Conservation (phyloP, 2,329 filamentous ascomycete genomes). For the Pseudogymnoascus sp. region DNA sequence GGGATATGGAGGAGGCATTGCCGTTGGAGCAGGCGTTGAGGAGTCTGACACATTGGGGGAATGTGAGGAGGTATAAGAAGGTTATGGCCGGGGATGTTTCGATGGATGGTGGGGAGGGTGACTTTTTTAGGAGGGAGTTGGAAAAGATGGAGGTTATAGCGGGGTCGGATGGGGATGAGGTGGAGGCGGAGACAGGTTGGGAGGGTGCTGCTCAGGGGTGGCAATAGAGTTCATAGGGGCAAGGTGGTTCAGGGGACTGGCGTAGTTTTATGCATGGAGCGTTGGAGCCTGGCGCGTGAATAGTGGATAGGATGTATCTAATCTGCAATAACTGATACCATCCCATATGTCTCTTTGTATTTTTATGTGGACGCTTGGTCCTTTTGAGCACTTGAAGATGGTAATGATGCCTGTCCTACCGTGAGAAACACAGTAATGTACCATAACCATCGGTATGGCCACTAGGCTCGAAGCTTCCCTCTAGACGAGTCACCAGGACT, state of each 20-base stretch:
- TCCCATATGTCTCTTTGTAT: not conserved
- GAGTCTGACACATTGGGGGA: conserved; percentile 90
- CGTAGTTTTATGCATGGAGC: not conserved
- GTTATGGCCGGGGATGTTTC: conserved; percentile 52
- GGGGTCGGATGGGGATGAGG: not conserved
- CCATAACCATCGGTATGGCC: not conserved
- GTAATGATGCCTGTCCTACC: not conserved
- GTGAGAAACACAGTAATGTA: not conserved
- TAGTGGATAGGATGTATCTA: not conserved
- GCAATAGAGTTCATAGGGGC: not conserved
- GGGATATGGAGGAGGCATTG: conserved; percentile 85
- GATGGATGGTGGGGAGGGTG: conserved; percentile 61
- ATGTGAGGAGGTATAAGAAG: conserved; percentile 72
- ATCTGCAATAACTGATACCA: not conserved
- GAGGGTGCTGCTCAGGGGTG: conserved; percentile 13
- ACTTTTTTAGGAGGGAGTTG: conserved; percentile 71
- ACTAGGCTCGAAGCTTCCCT: not conserved
- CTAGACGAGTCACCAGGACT: not conserved
- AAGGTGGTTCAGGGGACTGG: not conserved
- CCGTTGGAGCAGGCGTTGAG: conserved; percentile 86
- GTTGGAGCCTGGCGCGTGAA: not conserved
- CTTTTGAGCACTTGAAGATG: not conserved
- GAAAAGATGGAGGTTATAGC: conserved; percentile 46
- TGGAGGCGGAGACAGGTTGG: conserved; percentile 20
- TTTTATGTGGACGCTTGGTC: not conserved